These are phyloP conservation scores for Kingdonia uniflora DNA, from an alignment of 164 flowering plant species.

Conservation along the genomic window DNA sequence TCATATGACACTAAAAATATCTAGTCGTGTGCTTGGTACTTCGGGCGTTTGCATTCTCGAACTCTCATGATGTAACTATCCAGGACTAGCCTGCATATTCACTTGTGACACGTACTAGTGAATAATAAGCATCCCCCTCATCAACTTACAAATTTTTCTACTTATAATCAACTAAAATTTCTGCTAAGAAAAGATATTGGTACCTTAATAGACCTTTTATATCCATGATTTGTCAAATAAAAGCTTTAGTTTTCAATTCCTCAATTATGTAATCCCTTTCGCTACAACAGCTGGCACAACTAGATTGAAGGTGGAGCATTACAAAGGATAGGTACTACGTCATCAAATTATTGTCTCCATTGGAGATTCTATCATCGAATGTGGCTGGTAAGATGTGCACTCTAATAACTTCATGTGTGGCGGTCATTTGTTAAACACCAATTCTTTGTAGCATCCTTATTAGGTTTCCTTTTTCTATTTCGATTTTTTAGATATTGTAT, in stretches of 20 bases:
- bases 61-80: no score
- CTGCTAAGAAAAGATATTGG: no score
- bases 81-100: no score
- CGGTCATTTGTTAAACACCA: conserved; percentile 68
- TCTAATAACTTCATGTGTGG: conserved; percentile 72
- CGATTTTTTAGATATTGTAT: conserved; percentile 17
- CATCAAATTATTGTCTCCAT: conserved; percentile 37
- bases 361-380: conserved; percentile 22
- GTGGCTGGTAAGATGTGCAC: conserved; percentile 63
- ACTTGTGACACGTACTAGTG: no score
- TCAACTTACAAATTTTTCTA: no score
- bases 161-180: no score
- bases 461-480: conserved; percentile 21
- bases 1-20: no score
- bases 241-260: conserved; percentile 48
- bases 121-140: no score
- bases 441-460: conserved; percentile 43
- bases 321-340: conserved; percentile 62
- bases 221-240: conserved; percentile 70
- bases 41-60: no score
- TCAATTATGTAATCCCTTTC: conserved; percentile 51
- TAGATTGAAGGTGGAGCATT: conserved; percentile 70
- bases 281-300: conserved; percentile 42
- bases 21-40: no score
- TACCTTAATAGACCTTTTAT: conserved; percentile 43